Evolutionary conservation across 768 basidiomycete genomes (phyloP).

Genomic region (Leccinum rimulosum): DNA sequence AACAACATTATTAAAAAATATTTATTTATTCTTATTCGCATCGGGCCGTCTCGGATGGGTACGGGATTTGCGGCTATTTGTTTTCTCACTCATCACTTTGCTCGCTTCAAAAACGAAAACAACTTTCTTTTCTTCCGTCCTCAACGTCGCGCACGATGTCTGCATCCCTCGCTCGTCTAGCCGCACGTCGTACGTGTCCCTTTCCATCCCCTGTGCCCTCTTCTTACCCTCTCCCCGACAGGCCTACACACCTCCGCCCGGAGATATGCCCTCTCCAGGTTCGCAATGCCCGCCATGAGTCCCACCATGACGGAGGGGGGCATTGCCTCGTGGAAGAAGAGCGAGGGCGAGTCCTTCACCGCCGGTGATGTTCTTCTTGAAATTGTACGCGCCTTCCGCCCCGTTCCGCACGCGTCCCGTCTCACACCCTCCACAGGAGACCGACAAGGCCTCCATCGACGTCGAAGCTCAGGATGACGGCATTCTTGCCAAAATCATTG

Average conservation of each 20-base stretch:
- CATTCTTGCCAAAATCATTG: constrained; percentile 93
- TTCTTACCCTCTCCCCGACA: constrained; percentile 29
- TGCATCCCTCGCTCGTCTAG: constrained; percentile 59
- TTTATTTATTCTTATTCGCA: constrained; percentile 1
- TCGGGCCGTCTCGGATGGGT: constrained; percentile 9
- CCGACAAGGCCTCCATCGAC: constrained; percentile 99
- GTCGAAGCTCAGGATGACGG: constrained; percentile 99
- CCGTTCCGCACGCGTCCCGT: constrained; percentile 2
- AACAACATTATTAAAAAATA: constrained; percentile 34
- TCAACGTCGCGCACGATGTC: constrained; percentile 45
- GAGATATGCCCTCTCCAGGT: constrained; percentile 77
- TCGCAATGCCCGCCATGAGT: constrained; percentile 98
- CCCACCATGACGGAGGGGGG: constrained; percentile 99
- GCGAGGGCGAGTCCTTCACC: constrained; percentile 87
- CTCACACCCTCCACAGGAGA: constrained; percentile 63
- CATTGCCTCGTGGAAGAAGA: constrained; percentile 96
- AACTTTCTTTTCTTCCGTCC: not conserved
- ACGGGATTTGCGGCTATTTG: constrained; percentile 30
- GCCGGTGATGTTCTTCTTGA: constrained; percentile 95
- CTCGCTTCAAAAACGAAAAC: constrained; percentile 14
- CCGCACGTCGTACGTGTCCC: constrained; percentile 57
- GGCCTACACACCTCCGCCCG: constrained; percentile 83
- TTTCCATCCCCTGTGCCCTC: not conserved
- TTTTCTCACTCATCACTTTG: constrained; percentile 14
- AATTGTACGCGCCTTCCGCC: constrained; percentile 58